Evolutionary conservation across 306 rosid genomes (phyloP).

Genomic region (Hippophae gyantsensis): DNA sequence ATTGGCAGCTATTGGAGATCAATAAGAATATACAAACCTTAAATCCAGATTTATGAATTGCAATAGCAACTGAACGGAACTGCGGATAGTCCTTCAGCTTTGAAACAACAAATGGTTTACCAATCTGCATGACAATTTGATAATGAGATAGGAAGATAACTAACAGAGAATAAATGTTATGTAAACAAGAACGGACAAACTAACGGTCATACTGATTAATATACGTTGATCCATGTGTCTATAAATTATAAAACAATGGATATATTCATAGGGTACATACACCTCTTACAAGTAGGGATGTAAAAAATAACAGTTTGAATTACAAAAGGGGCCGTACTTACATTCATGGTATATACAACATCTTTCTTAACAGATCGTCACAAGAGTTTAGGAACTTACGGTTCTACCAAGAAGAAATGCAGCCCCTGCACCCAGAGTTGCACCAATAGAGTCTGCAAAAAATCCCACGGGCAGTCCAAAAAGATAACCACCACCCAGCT

Average conservation of each 20-base stretch:
- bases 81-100: constrained; percentile 93
- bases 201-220: background rate
- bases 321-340: background rate
- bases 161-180: constrained; percentile 7
- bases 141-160: constrained; percentile 14
- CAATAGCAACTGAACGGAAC: constrained; percentile 78
- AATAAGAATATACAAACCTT: constrained; percentile 44
- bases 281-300: background rate
- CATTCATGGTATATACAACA: background rate
- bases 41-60: constrained; percentile 71
- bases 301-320: background rate
- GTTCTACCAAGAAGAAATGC: constrained; percentile 87
- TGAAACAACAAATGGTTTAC: constrained; percentile 76
- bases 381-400: constrained; percentile 34
- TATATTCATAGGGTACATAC: too few relatives aligned
- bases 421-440: constrained; percentile 77
- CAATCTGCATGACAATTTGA: constrained; percentile 51
- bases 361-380: background rate
- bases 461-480: constrained; percentile 77
- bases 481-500: constrained; percentile 95
- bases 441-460: constrained; percentile 79
- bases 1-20: too few relatives aligned
- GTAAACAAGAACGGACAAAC: background rate
- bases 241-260: too few relatives aligned
- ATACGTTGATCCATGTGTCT: too few relatives aligned